Percentiles rank a stretch among this genome's conserved stretches.
These are phyloP conservation scores for Irpex sp. DNA, from an alignment of 1,284 basidiomycete genomes.

Conservation along the genomic window DNA sequence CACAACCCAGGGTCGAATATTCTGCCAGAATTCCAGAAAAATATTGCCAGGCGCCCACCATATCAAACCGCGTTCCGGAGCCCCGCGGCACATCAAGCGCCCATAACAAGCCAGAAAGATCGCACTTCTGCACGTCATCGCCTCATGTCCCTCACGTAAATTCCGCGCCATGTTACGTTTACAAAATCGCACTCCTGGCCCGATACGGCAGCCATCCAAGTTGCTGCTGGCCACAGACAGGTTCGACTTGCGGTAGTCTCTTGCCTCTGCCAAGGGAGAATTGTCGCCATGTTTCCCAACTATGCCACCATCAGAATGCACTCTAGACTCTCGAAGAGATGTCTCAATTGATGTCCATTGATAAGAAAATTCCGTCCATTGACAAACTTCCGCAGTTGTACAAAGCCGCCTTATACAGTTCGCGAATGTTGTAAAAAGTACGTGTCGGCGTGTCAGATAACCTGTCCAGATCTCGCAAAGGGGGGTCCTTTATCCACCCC, in stretches of 20 bases:
- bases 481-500: background rate
- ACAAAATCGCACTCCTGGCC: background rate
- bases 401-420: no score
- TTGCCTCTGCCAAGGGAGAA: background rate
- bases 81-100: background rate
- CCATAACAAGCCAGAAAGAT: background rate
- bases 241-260: background rate
- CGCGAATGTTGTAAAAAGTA: background rate
- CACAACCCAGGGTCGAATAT: constrained; percentile 2
- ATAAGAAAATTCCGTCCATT: background rate
- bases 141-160: background rate
- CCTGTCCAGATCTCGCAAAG: background rate
- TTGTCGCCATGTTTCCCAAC: background rate
- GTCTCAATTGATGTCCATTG: background rate
- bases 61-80: background rate
- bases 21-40: background rate
- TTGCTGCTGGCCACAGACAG: background rate
- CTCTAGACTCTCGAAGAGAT: background rate
- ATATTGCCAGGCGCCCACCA: background rate
- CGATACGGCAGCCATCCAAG: background rate
- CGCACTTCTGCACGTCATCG: background rate
- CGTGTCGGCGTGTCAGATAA: background rate
- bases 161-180: background rate
- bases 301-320: background rate
- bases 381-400: background rate